Evolutionary conservation across 139 green algal genomes (phyloP).

Genomic region (Monoraphidium neglectum): DNA sequence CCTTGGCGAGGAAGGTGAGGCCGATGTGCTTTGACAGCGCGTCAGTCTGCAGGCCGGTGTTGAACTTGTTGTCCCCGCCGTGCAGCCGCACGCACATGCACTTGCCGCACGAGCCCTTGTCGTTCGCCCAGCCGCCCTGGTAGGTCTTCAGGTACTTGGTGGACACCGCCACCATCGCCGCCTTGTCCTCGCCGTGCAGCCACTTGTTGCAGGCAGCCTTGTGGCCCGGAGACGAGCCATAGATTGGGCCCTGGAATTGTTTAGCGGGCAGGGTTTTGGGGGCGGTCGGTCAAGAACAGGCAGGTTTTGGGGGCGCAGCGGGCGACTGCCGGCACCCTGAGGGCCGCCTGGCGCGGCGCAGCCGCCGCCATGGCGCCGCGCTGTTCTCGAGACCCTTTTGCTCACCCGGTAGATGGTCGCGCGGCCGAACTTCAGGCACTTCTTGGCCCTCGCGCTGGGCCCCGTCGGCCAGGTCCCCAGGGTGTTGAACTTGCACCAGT

Average conservation of each 20-base stretch:
- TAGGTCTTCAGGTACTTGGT: constrained; percentile 37
- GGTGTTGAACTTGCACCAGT: constrained; percentile 29
- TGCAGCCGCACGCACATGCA: constrained; percentile 39
- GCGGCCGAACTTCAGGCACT: constrained; percentile 37
- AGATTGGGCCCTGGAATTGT: too few relatives aligned
- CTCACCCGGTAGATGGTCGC: constrained; percentile 19
- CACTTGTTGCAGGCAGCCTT: constrained; percentile 27
- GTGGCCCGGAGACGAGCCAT: constrained; percentile 20
- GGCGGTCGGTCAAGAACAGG: too few relatives aligned
- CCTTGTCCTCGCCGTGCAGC: constrained; percentile 3
- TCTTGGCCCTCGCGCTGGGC: constrained; percentile 8
- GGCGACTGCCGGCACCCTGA: too few relatives aligned
- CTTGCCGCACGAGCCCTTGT: constrained; percentile 20
- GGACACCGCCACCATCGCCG: constrained; percentile 21
- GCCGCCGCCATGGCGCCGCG: too few relatives aligned
- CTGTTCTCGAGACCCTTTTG: too few relatives aligned
- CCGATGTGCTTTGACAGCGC: not conserved
- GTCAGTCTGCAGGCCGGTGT: constrained; percentile 24
- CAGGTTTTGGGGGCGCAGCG: too few relatives aligned
- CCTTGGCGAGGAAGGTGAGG: constrained; percentile 29
- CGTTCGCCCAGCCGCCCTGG: constrained; percentile 24
- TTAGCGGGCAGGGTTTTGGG: too few relatives aligned
- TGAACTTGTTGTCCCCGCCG: constrained; percentile 25
- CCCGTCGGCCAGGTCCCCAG: constrained; percentile 12
- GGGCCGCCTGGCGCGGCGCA: too few relatives aligned